Evolutionary conservation across 257 asterid genomes (phyloP), one percentile per base, ranked within the genome.

Genomic region (Salvia rosmarinus): DNA sequence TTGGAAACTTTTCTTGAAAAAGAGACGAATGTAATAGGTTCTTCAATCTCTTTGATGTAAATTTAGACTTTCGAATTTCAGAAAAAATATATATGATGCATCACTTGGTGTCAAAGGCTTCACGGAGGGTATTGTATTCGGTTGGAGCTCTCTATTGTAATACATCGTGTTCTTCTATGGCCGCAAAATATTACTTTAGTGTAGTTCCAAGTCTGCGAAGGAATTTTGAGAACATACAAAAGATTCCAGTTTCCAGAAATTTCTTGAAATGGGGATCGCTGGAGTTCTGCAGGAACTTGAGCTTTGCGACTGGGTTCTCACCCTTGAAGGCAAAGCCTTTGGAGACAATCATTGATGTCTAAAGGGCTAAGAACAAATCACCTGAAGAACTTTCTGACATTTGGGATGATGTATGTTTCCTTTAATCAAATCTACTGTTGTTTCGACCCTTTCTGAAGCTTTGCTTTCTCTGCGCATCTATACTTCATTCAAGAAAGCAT

Each of bases 321-420:
- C 95, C 96, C 0, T 73, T 95, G 88, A 83, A 85, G 80, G 80
- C 43, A 37, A 89, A 91, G 80, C 88, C 92, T 14, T 71, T 95
- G 87, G 88, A 82, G 62, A 82, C 92, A 19, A 95, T 95, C 67
- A 68, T 95, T 40, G 96, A 89, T 75, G 55, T 91, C n/a, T 82
- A 82, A 62, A 86, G 97, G 81, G 98, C 93, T 23, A 86, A 88
- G 79, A 58, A 64, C 70, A 91, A 89, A 81, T 81, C 88, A 42
- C 80, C 95, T 16, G 89, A 95, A 64, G 90, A 88, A 76, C 89
- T 95, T 34, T 86, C 92, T 47, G 95, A 83, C 34, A 83, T 95
- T 70, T 91, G 98, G 98, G 91, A 91, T 79, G 99, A 95, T 81
- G 99, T 89, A 77, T 84, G 80, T 67, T 77, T 16, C 67, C 63